phyloP scores from a whole-genome alignment of 2,329 filamentous ascomycete species.

The Venturia nashicola region DNA sequence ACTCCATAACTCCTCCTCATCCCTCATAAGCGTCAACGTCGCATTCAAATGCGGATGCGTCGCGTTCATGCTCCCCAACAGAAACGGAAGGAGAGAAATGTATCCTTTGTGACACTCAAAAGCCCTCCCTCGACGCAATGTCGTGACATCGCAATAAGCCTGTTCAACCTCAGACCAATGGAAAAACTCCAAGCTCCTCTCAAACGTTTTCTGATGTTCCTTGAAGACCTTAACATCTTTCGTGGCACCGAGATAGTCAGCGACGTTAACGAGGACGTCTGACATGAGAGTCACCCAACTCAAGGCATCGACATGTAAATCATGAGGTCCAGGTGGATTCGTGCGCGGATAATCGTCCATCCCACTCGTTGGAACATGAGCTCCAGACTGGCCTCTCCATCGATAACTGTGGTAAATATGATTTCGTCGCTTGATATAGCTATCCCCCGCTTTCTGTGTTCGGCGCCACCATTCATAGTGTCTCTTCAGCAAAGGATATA shows the following conservation, averaged over 20 bases:
- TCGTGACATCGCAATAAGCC: constrained; percentile 81
- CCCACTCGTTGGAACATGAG: constrained; percentile 76
- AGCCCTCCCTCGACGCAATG: constrained; percentile 63
- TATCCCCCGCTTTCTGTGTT: constrained; percentile 58
- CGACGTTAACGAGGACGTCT: constrained; percentile 63
- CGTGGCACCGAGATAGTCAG: constrained; percentile 53
- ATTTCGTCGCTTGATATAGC: background rate
- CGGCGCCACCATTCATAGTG: constrained; percentile 93
- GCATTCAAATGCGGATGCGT: constrained; percentile 63
- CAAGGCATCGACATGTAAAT: constrained; percentile 85
- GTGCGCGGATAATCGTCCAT: constrained; percentile 89
- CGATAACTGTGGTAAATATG: background rate
- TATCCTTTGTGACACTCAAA: constrained; percentile 93
- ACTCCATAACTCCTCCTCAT: constrained; percentile 83
- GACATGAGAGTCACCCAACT: constrained; percentile 96
- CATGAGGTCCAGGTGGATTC: constrained; percentile 80
- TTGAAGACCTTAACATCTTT: constrained; percentile 63
- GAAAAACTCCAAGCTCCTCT: constrained; percentile 72
- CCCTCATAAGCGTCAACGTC: constrained; percentile 63
- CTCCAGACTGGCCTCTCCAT: constrained; percentile 64
- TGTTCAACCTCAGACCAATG: constrained; percentile 77
- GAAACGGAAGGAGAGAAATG: constrained; percentile 83
- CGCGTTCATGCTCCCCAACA: constrained; percentile 65
- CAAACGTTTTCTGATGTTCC: constrained; percentile 58
- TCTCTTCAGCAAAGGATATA: constrained; percentile 78